Conservation (phyloP, 2,329 filamentous ascomycete genomes). For the Rutstroemia sydowiana region DNA sequence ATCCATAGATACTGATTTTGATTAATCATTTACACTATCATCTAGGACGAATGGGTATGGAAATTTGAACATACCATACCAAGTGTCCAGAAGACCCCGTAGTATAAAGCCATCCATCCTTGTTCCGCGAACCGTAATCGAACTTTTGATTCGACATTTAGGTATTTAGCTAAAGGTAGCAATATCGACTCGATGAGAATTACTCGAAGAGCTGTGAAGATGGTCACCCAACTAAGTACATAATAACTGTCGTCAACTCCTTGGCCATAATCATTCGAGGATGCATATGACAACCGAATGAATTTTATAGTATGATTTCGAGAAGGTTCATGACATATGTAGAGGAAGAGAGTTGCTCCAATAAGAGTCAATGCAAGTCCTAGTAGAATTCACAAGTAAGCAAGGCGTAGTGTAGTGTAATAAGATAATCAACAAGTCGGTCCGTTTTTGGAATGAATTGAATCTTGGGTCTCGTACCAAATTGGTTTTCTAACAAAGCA, state of each 20-base stretch:
- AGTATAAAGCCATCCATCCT: background rate
- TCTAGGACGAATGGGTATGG: too few relatives aligned
- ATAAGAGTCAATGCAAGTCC: background rate
- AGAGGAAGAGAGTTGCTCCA: background rate
- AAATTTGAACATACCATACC: background rate
- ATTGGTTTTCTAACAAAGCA: too few relatives aligned
- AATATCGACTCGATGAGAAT: background rate
- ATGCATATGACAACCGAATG: background rate
- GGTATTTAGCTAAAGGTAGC: background rate
- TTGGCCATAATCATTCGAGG: background rate
- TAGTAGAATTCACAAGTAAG: too few relatives aligned
- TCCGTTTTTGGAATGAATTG: too few relatives aligned
- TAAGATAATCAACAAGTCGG: too few relatives aligned
- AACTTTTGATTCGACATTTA: background rate
- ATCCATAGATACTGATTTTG: background rate
- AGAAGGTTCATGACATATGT: slow-evolving; percentile 31
- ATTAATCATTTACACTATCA: background rate
- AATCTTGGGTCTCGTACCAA: too few relatives aligned
- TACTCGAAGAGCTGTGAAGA: background rate
- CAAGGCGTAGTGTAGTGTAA: too few relatives aligned
- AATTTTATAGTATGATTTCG: background rate
- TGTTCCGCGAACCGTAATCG: background rate
- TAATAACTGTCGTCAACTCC: background rate
- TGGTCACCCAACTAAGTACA: background rate
- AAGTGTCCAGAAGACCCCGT: background rate